Percentiles rank a stretch among this genome's conserved stretches.
Conservation (phyloP, 495 filamentous ascomycete species). For the Penicillium riverlandense region DNA sequence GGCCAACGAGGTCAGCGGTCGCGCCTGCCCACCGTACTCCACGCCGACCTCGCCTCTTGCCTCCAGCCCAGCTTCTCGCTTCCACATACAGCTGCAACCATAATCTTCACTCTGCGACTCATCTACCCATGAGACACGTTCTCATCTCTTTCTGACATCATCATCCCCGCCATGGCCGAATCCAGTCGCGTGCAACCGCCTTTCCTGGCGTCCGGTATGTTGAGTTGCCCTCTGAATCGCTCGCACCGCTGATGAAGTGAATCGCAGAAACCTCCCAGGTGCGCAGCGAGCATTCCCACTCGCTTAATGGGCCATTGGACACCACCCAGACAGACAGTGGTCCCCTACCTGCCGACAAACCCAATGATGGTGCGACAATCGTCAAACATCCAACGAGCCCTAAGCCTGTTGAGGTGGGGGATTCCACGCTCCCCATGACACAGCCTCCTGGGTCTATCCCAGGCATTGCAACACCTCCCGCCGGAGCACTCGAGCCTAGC, state of each 20-base stretch:
- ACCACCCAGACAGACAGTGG: conserved; percentile 12
- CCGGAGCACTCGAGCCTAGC: no score
- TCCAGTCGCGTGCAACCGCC: conserved; percentile 1
- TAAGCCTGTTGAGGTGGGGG: not conserved
- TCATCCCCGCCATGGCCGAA: conserved; percentile 19
- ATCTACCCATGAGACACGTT: not conserved
- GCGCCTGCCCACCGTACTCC: no score
- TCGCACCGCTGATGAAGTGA: conserved; percentile 12
- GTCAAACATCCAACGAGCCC: conserved; percentile 6
- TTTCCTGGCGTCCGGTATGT: conserved; percentile 18
- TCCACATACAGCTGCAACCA: no score
- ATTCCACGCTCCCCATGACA: no score
- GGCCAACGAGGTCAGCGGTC: no score
- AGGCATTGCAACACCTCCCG: no score
- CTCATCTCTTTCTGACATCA: conserved; percentile 13
- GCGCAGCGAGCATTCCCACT: conserved; percentile 7
- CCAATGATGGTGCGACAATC: not conserved
- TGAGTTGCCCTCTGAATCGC: not conserved
- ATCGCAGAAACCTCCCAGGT: conserved; percentile 5
- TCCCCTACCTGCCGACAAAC: conserved; percentile 2
- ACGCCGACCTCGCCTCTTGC: no score
- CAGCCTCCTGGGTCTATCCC: no score
- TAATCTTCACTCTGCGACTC: no score
- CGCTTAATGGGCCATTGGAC: conserved; percentile 10
- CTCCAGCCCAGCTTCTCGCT: no score